Evolutionary conservation across 345 rosid species (phyloP).

Genomic region (Mangifera indica): DNA sequence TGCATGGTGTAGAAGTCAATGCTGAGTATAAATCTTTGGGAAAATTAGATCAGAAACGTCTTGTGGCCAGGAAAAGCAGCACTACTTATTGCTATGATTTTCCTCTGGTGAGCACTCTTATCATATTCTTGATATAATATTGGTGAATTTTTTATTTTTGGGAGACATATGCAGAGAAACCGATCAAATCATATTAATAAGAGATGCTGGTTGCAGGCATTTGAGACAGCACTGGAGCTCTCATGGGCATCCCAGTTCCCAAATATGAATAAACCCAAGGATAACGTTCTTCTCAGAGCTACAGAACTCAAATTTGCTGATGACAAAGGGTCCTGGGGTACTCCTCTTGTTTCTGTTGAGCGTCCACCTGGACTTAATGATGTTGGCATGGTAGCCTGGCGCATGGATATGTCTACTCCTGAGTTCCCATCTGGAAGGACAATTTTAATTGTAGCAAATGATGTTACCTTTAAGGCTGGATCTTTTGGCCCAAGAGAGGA

Average conservation of each 20-base stretch:
- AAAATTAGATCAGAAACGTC: constrained; percentile 77
- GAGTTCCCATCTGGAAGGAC: constrained; percentile 96
- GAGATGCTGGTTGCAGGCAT: constrained; percentile 61
- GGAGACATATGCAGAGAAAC: constrained; percentile 3
- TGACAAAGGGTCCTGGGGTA: constrained; percentile 61
- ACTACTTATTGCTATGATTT: constrained; percentile 98
- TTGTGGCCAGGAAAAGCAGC: constrained; percentile 73
- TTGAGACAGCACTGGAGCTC: constrained; percentile 74
- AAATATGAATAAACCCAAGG: constrained; percentile 45
- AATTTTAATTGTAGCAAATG: constrained; percentile 76
- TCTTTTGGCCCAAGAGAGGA: constrained; percentile 99
- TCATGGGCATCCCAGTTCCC: constrained; percentile 72
- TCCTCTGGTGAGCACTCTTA: constrained; percentile 70
- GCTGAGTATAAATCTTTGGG: constrained; percentile 70
- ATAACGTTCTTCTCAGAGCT: constrained; percentile 50
- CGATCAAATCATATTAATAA: constrained; percentile 14
- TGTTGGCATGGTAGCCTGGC: constrained; percentile 98
- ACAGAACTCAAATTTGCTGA: constrained; percentile 82
- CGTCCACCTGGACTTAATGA: constrained; percentile 79
- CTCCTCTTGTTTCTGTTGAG: constrained; percentile 61
- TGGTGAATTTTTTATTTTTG: background rate
- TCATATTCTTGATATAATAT: constrained; percentile 10
- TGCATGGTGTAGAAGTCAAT: constrained; percentile 63
- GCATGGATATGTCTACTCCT: constrained; percentile 84
- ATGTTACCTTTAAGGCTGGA: constrained; percentile 96